Percentiles rank a stretch among this genome's conserved stretches.
Evolutionary conservation across 495 filamentous ascomycete genomes (phyloP).

Genomic region (Geopyxis carbonaria): DNA sequence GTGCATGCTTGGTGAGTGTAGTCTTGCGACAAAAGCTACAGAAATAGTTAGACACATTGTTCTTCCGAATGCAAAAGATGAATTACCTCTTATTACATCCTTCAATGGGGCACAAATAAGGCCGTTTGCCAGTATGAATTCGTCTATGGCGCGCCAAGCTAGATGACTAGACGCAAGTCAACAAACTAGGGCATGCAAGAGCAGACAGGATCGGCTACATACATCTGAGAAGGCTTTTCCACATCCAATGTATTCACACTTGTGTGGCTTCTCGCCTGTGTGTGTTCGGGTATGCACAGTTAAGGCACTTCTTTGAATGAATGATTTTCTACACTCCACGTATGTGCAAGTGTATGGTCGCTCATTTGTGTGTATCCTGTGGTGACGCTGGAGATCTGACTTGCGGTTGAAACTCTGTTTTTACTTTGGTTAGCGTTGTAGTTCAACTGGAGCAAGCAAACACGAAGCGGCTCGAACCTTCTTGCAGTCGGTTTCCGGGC

Average conservation of each 20-base stretch:
- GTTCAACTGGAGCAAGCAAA: slow-evolving; percentile 6
- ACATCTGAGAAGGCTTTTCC: slow-evolving; percentile 79
- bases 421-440: not conserved
- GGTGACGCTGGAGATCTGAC: slow-evolving; percentile 75
- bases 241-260: slow-evolving; percentile 63
- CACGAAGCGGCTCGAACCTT: slow-evolving; percentile 19
- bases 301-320: slow-evolving; percentile 76
- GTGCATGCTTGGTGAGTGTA: slow-evolving; percentile 69
- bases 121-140: slow-evolving; percentile 71
- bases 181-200: too few species aligned
- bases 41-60: slow-evolving; percentile 5
- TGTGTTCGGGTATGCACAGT: slow-evolving; percentile 77
- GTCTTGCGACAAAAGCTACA: slow-evolving; percentile 74
- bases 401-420: slow-evolving; percentile 78
- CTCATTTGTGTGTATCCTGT: slow-evolving; percentile 81
- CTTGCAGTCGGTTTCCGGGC: slow-evolving; percentile 21
- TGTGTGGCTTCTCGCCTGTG: slow-evolving; percentile 78
- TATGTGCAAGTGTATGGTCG: slow-evolving; percentile 59
- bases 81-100: slow-evolving; percentile 64
- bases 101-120: slow-evolving; percentile 63
- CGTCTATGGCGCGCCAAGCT: slow-evolving; percentile 72
- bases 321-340: slow-evolving; percentile 63
- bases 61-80: not conserved
- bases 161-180: slow-evolving; percentile 46
- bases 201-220: slow-evolving; percentile 24